Conservation (phyloP, 2,329 filamentous ascomycete genomes). For the Fusarium sambucinum region DNA sequence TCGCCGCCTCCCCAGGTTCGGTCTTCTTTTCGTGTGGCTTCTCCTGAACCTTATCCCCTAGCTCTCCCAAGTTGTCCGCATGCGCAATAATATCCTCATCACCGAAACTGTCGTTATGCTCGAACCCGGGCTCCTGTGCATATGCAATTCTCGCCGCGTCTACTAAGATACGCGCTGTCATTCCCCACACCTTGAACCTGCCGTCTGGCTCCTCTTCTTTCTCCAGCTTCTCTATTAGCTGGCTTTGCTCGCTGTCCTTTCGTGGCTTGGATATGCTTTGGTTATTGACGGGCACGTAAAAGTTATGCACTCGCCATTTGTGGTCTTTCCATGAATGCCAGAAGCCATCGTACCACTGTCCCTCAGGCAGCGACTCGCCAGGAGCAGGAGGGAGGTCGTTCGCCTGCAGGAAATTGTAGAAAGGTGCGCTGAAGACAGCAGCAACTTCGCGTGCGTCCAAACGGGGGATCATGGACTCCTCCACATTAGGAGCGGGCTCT, state of each 20-base stretch:
- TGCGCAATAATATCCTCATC: constrained; percentile 65
- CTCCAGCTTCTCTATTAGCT: constrained; percentile 59
- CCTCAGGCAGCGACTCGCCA: constrained; percentile 58
- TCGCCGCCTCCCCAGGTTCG: constrained; percentile 48
- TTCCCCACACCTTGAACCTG: constrained; percentile 90
- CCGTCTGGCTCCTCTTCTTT: constrained; percentile 61
- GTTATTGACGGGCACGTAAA: constrained; percentile 84
- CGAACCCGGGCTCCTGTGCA: constrained; percentile 84
- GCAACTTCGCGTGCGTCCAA: constrained; percentile 92
- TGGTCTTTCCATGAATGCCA: constrained; percentile 85
- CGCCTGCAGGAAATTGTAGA: constrained; percentile 81
- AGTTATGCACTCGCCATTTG: constrained; percentile 91
- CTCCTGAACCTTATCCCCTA: constrained; percentile 55
- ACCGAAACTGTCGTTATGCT: constrained; percentile 69
- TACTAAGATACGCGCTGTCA: constrained; percentile 92
- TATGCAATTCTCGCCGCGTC: constrained; percentile 90
- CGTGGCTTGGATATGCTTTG: constrained; percentile 74
- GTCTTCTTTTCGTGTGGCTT: constrained; percentile 47
- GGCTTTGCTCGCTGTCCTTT: constrained; percentile 57
- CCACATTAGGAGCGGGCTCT: constrained; percentile 61
- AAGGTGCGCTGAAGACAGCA: constrained; percentile 90
- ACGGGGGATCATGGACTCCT: constrained; percentile 79
- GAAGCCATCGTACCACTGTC: constrained; percentile 84
- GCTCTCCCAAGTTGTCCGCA: constrained; percentile 60
- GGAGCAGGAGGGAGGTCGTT: constrained; percentile 65